Evolutionary conservation across 208 protist genomes (phyloP).

Genomic region (Acanthamoeba healyi): DNA sequence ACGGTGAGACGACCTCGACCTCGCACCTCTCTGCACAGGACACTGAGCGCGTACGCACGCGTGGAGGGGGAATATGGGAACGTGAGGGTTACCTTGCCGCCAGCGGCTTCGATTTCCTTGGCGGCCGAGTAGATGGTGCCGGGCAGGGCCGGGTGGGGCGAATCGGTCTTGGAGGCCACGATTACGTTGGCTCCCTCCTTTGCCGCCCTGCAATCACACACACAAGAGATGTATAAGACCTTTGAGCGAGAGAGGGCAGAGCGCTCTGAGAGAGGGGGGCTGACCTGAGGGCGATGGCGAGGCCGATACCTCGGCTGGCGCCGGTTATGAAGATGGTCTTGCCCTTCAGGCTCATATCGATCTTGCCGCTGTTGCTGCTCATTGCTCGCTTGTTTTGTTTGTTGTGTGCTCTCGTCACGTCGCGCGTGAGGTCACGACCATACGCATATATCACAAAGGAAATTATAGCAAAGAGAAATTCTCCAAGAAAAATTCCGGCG

Average conservation of each 20-base stretch:
- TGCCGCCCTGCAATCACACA: slow-evolving; percentile 80
- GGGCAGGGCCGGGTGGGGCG: slow-evolving; percentile 84
- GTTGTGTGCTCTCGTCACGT: neutral
- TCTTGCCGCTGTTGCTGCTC: slow-evolving; percentile 34
- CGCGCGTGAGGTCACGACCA: neutral
- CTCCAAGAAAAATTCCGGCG: neutral
- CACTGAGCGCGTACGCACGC: too few relatives aligned
- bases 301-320: slow-evolving; percentile 89
- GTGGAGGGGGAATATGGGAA: neutral
- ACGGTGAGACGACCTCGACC: neutral
- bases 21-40: neutral
- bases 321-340: slow-evolving; percentile 89
- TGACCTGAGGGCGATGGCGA: slow-evolving; percentile 84
- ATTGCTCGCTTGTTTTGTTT: neutral
- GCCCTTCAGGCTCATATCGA: slow-evolving; percentile 80
- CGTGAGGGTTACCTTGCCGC: slow-evolving; percentile 27
- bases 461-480: neutral
- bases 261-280: too few relatives aligned
- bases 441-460: neutral
- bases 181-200: slow-evolving; percentile 90
- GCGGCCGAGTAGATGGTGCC: slow-evolving; percentile 91
- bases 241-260: too few relatives aligned
- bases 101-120: slow-evolving; percentile 87
- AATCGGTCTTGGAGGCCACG: slow-evolving; percentile 90
- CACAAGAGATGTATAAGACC: too few relatives aligned